Base-by-base conservation (phyloP, 2,329 filamentous ascomycete genomes). In the Diaporthe sp. region DNA sequence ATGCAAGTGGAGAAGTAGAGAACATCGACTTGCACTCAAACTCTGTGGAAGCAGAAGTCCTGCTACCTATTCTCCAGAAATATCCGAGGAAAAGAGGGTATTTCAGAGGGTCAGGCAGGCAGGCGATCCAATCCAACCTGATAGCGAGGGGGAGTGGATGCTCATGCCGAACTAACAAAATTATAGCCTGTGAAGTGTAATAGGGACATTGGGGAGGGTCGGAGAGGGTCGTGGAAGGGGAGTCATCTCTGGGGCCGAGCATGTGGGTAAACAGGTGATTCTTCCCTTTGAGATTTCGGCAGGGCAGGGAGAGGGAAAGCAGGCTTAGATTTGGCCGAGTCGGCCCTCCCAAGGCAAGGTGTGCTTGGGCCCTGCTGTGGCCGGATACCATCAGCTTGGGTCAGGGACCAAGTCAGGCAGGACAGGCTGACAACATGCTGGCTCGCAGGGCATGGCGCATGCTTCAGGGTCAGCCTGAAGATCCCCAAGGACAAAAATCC, bases 211-310 rank as follows among this genome's bases (percentile, higher is more conserved):
- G 17, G 22, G 4, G 57, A 61, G 34, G 22, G 51, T 4, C 37
- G 37, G 37, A 39, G 37, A 39, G 37, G 37, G 37, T 25, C 9
- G 20, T 25, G 22, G 22, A 22, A 47, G 42, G 42, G 39, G 39
- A 5, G n/a, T 44, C 34, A 39, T 39, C 34, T 42, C 37, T 63
- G 37, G 58, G 37, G 58, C 37, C 60, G 60, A 20, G 39, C n/a
- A 17, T n/a, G 63, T 68, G 65, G 65, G 47, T 68, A 68, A 68
- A 68, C 65, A 68, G 31, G 47, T 68, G 65, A 68, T 68, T 53
- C 49, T 55, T 55, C 31, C 49, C 31, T 53, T 53, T 28, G 13
- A 68, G 65, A 53, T 53, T 68, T 53, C 65, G 65, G 47, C 65
- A 53, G 4, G n/a, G 47, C 7, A 31, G 17, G 3, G 6, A 8